These are phyloP conservation scores for Pulveroboletus ravenelii DNA, from an alignment of 768 basidiomycete species.

Conservation along the genomic window DNA sequence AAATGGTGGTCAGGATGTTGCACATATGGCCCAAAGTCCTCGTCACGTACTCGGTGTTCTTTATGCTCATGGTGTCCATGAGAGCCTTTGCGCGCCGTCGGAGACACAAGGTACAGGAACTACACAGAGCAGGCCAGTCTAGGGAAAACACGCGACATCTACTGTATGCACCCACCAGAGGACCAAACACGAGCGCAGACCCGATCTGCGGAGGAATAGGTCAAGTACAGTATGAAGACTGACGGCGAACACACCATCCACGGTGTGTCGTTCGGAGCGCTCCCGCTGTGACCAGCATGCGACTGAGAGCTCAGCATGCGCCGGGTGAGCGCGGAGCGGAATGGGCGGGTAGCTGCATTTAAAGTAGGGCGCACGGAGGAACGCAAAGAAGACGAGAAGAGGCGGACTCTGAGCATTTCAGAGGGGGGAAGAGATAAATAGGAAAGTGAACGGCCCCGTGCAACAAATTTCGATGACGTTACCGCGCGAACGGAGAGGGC, in stretches of 20 bases:
- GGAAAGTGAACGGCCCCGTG: slow-evolving; percentile 1
- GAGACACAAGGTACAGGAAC: slow-evolving; percentile 31
- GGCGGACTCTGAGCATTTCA: slow-evolving; percentile 23
- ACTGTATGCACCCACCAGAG: slow-evolving; percentile 19
- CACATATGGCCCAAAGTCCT: not conserved
- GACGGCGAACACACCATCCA: slow-evolving; percentile 27
- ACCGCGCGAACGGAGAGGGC: slow-evolving; percentile 23
- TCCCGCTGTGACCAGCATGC: slow-evolving; percentile 16
- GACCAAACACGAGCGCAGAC: slow-evolving; percentile 30
- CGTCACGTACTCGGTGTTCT: slow-evolving; percentile 19
- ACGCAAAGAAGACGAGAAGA: slow-evolving; percentile 17
- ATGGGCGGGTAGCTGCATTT: slow-evolving; percentile 8
- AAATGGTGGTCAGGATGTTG: slow-evolving; percentile 11
- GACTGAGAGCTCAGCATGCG: slow-evolving; percentile 27
- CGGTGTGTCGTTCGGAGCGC: slow-evolving; percentile 17
- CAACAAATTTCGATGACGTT: slow-evolving; percentile 28
- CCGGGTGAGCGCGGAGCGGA: slow-evolving; percentile 13
- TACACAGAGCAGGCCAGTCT: slow-evolving; percentile 3
- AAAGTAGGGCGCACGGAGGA: slow-evolving; percentile 4
- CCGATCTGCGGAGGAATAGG: slow-evolving; percentile 20
- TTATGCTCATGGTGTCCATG: slow-evolving; percentile 24
- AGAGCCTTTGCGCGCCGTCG: slow-evolving; percentile 22
- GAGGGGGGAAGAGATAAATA: slow-evolving; percentile 11
- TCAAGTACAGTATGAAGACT: not conserved
- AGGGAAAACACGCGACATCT: not conserved